phyloP scores from a whole-genome alignment of 805 yeast genomes.

The Starmerella roubikii region DNA sequence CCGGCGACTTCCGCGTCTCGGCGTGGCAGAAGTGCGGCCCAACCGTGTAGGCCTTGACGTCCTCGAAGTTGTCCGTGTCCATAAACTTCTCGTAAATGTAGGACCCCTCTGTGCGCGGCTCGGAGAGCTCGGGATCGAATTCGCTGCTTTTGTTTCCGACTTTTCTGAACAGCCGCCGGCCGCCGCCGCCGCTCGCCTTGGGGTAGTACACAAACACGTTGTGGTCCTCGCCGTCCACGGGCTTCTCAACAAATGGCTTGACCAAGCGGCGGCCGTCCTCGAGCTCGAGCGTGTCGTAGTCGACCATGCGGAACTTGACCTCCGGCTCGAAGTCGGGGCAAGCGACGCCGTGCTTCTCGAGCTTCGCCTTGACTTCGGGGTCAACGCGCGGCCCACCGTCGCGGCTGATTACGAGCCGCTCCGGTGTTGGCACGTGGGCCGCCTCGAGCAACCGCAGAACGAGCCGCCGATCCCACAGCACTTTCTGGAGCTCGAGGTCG shows the following conservation, averaged over 20 bases:
- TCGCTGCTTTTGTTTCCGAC: conserved; percentile 96
- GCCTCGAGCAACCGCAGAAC: conserved; percentile 68
- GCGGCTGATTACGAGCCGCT: conserved; percentile 73
- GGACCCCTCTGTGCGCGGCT: conserved; percentile 80
- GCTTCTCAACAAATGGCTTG: conserved; percentile 95
- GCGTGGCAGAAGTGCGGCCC: conserved; percentile 90
- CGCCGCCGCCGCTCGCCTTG: conserved; percentile 89
- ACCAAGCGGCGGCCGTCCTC: conserved; percentile 43
- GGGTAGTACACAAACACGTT: conserved; percentile 88
- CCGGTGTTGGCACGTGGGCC: conserved; percentile 80
- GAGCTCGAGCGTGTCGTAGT: conserved; percentile 76
- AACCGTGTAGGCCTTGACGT: conserved; percentile 95
- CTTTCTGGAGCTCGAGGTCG: conserved; percentile 80
- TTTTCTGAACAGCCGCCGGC: conserved; percentile 82
- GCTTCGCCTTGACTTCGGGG: conserved; percentile 45
- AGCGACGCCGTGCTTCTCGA: conserved; percentile 49
- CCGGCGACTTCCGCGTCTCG: conserved; percentile 95
- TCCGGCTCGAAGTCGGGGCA: conserved; percentile 43
- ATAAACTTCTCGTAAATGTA: conserved; percentile 86
- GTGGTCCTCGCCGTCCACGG: conserved; percentile 98
- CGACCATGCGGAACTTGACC: conserved; percentile 58
- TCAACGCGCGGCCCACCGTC: conserved; percentile 93
- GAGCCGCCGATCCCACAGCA: conserved; percentile 92
- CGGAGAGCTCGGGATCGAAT: conserved; percentile 64
- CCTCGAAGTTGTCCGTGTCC: conserved; percentile 97